Percentiles rank a stretch among this genome's conserved stretches.
Conservation (phyloP, 2,329 filamentous ascomycete species). For the Colletotrichum falcatum region DNA sequence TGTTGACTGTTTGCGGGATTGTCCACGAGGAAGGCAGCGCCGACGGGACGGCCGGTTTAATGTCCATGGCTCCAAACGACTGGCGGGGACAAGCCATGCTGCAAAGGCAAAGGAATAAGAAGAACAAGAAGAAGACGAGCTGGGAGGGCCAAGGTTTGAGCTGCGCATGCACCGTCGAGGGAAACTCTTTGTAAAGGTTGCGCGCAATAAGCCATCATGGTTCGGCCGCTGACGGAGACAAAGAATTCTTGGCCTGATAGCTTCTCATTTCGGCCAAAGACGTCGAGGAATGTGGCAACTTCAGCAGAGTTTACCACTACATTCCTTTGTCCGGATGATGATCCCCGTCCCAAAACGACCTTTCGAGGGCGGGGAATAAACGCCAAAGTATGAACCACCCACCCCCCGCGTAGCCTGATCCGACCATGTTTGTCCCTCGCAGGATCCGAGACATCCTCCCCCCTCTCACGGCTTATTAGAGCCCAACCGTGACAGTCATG, state of each 20-base stretch:
- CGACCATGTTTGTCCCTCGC: constrained; percentile 33
- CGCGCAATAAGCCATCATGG: constrained; percentile 32
- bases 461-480: constrained; percentile 57
- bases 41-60: constrained; percentile 35
- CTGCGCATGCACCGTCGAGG: constrained; percentile 37
- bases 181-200: constrained; percentile 39
- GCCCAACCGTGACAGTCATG: constrained; percentile 87
- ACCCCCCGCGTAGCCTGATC: constrained; percentile 38
- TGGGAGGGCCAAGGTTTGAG: constrained; percentile 24
- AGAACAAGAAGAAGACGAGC: background rate
- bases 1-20: constrained; percentile 37
- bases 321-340: constrained; percentile 40
- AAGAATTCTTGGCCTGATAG: constrained; percentile 35
- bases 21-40: constrained; percentile 32
- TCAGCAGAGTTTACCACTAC: constrained; percentile 34
- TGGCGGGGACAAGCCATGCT: background rate
- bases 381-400: constrained; percentile 36
- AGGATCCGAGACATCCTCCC: constrained; percentile 30
- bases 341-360: constrained; percentile 26
- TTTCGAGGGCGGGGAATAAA: constrained; percentile 7
- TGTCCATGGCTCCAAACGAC: constrained; percentile 35
- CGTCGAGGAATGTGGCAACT: constrained; percentile 38
- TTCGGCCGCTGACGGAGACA: constrained; percentile 31
- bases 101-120: background rate
- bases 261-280: constrained; percentile 41